Evolutionary conservation across 208 protist species (phyloP), one percentile per base, ranked within the genome.

Genomic region (Naegleria lovaniensis): DNA sequence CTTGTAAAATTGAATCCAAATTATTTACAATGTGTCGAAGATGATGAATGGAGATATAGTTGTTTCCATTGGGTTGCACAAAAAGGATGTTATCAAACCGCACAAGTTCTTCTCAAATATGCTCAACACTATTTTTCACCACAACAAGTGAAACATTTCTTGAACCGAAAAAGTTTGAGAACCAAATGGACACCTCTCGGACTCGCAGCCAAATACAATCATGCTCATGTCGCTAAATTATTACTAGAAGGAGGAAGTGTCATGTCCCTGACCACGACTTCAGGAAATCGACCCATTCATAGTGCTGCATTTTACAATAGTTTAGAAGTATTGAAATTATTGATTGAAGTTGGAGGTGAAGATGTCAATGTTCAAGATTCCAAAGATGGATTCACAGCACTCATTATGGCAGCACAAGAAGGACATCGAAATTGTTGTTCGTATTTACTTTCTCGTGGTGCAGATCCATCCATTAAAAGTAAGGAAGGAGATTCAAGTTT

Each of bases 11-110:
- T 67, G 22, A 67, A 67, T 67, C 55, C 55, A 67, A 67, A 67
- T 67, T 67, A 67, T 67, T 67, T 67, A 67, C 11, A 67, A 29
- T 67, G 55, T 67, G 55, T 67, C 1, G 55, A 67, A 67, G 55
- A 67, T 67, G 55, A 67, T 40, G 75, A 83, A 83, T 83, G 75
- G 75, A 83, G 75, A 83, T 83, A 83, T 83, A 40, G n/a, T 40
- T 83, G n/a, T 40, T 39, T 83, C 9, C 75, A 83, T 39, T 83
- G 75, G 75, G 29, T 39, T 39, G 75, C 33, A 6, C 75, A 83
- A n/a, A n/a, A 83, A 13, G 75, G 75, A 38, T 39, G 33, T 83
- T 83, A 40, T n/a, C n/a, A 83, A 83, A 83, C 75, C 3, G 55
- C 55, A 67, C 55, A 67, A 67, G 22, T 67, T 22, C 22, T 67